A percentile compares a stretch with the other conserved stretches of the same genome.
phyloP scores from a whole-genome alignment of 305 asterid genomes.

The Fraxinus sp. region DNA sequence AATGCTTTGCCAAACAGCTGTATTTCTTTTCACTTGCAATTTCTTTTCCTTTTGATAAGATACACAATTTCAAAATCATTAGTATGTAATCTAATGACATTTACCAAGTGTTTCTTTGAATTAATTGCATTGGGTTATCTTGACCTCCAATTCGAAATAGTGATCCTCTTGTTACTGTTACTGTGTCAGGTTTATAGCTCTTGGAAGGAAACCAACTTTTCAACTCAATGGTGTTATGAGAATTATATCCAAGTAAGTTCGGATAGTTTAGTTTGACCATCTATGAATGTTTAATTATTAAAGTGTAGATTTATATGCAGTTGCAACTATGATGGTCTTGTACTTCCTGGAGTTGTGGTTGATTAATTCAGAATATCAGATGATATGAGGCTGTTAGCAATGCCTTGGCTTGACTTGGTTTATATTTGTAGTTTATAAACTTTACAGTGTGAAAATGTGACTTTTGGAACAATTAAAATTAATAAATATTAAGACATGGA shows the following conservation, averaged over 20 bases:
- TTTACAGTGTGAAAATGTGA: conserved; percentile 3
- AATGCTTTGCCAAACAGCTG: background rate
- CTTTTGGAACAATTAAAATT: conserved; percentile 1
- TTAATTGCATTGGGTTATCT: background rate
- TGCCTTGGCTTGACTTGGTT: conserved; percentile 12
- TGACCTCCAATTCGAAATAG: background rate
- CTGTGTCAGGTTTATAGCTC: conserved; percentile 61
- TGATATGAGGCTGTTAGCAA: background rate
- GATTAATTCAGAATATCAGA: conserved; percentile 5
- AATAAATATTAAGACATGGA: background rate
- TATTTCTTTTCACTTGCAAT: background rate
- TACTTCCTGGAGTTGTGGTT: background rate
- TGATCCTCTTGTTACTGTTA: conserved; percentile 16
- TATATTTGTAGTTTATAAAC: conserved; percentile 1
- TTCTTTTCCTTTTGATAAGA: background rate
- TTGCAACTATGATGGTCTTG: conserved; percentile 8
- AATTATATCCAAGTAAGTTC: conserved; percentile 67
- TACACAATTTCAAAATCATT: background rate
- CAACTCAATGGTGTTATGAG: conserved; percentile 97
- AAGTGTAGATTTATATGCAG: background rate
- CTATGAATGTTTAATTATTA: background rate
- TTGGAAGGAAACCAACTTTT: conserved; percentile 86
- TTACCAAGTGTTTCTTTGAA: background rate
- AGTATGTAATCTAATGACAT: background rate
- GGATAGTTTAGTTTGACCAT: conserved; percentile 8